A percentile compares a stretch with the other conserved stretches of the same genome.
Evolutionary conservation across 2,329 filamentous ascomycete genomes (phyloP).

Genomic region (Exophiala xenobiotica): DNA sequence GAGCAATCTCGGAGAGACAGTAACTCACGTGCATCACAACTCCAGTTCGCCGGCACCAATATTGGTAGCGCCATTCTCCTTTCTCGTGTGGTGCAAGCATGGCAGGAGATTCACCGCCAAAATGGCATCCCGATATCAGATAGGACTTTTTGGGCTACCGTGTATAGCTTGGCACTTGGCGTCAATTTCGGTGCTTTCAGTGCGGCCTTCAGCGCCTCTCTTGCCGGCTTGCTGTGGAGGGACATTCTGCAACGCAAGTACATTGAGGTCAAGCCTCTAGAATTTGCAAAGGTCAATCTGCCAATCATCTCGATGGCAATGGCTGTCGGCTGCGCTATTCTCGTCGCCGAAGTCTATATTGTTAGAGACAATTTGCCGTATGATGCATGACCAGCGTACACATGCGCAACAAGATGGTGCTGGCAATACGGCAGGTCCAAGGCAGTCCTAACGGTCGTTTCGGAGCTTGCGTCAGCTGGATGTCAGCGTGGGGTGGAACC

Average conservation of each 20-base stretch:
- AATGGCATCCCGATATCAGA: constrained; percentile 56
- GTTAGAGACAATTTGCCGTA: constrained; percentile 46
- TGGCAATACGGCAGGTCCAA: no score
- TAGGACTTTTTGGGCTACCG: constrained; percentile 53
- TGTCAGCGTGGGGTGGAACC: no score
- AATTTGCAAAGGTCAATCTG: constrained; percentile 59
- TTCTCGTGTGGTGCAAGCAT: constrained; percentile 67
- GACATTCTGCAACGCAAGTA: constrained; percentile 69
- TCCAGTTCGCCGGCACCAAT: constrained; percentile 71
- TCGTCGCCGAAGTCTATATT: constrained; percentile 66
- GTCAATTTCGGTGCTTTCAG: constrained; percentile 76
- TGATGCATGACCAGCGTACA: constrained; percentile 5
- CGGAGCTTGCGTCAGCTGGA: no score
- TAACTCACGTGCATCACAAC: constrained; percentile 19
- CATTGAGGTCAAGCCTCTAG: constrained; percentile 61
- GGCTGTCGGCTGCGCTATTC: constrained; percentile 60
- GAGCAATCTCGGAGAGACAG: background rate
- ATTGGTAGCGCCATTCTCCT: constrained; percentile 74
- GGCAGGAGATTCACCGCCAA: constrained; percentile 58
- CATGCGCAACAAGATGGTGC: no score
- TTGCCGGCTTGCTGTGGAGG: constrained; percentile 70
- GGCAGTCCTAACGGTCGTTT: no score
- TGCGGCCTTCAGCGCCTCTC: constrained; percentile 67
- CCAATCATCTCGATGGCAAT: constrained; percentile 54
- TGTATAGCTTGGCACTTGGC: constrained; percentile 63